These are phyloP conservation scores for Pyropia yezoensis DNA, from an alignment of 23 red algal species.

Conservation along the genomic window DNA sequence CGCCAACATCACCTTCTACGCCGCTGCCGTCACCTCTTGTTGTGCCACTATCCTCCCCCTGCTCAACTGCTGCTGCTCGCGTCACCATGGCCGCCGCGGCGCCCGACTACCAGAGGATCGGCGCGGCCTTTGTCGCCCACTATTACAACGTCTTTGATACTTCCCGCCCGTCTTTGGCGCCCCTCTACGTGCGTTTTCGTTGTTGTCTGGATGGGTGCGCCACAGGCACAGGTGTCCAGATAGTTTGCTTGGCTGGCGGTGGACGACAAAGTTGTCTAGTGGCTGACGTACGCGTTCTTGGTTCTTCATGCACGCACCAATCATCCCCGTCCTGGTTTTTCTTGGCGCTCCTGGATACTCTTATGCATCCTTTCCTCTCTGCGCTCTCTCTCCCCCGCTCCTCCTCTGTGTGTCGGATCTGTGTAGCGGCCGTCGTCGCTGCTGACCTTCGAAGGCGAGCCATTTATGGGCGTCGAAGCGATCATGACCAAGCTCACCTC, in stretches of 20 bases:
- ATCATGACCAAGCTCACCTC: constrained; percentile 72
- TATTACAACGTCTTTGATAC: constrained; percentile 89
- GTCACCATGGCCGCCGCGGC: constrained; percentile 13
- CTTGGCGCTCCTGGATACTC: too few species aligned
- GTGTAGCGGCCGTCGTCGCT: constrained; percentile 4
- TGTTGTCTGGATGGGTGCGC: too few species aligned
- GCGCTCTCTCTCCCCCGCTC: too few species aligned
- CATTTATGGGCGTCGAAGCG: constrained; percentile 60
- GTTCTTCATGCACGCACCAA: too few species aligned
- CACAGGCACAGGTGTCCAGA: too few species aligned
- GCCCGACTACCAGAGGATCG: constrained; percentile 50
- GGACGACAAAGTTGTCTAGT: too few species aligned
- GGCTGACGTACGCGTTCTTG: too few species aligned
- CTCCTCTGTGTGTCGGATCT: too few species aligned
- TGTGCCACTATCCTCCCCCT: background rate
- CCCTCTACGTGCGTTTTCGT: constrained; percentile 67
- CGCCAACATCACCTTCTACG: background rate
- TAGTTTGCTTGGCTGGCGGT: too few species aligned
- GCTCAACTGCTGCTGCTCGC: background rate
- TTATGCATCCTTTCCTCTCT: too few species aligned
- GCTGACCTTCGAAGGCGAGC: constrained; percentile 82
- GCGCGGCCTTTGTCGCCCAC: constrained; percentile 74
- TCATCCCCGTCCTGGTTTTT: too few species aligned
- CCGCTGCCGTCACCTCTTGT: background rate
- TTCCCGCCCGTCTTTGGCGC: constrained; percentile 36